phyloP scores from a whole-genome alignment of 768 basidiomycete genomes.

The Boletus tomentosulus region DNA sequence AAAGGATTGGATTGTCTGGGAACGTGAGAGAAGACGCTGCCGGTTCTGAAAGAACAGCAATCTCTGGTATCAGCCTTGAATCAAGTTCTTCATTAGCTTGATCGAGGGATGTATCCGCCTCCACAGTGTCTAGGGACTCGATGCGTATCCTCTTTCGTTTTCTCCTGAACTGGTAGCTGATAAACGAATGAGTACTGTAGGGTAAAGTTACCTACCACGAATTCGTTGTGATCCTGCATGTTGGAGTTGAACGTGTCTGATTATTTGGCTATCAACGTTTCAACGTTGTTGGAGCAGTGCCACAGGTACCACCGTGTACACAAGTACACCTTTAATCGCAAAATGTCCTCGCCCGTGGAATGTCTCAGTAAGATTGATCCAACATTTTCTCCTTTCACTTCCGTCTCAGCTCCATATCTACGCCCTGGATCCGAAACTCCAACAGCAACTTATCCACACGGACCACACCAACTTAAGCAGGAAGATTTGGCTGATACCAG shows the following conservation, averaged over 20 bases:
- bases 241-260: no score
- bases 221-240: conserved; percentile 17
- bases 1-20: neutral
- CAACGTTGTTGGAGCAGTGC: neutral
- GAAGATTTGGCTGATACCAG: neutral
- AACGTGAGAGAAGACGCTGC: neutral
- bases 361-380: neutral
- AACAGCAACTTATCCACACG: neutral
- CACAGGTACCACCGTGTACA: neutral
- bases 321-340: no score
- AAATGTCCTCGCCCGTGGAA: neutral
- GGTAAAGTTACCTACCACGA: conserved; percentile 18
- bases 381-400: neutral
- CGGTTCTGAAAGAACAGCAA: conserved; percentile 14
- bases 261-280: neutral
- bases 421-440: neutral
- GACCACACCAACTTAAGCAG: neutral
- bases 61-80: conserved; percentile 13
- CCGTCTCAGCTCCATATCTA: neutral
- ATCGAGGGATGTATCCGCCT: neutral
- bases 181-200: neutral
- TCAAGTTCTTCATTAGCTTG: neutral
- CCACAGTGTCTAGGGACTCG: neutral
- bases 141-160: conserved; percentile 21
- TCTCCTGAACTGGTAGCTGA: conserved; percentile 21